phyloP scores from a whole-genome alignment of 148 eudicot species.

The Camellia lanceoleosa region DNA sequence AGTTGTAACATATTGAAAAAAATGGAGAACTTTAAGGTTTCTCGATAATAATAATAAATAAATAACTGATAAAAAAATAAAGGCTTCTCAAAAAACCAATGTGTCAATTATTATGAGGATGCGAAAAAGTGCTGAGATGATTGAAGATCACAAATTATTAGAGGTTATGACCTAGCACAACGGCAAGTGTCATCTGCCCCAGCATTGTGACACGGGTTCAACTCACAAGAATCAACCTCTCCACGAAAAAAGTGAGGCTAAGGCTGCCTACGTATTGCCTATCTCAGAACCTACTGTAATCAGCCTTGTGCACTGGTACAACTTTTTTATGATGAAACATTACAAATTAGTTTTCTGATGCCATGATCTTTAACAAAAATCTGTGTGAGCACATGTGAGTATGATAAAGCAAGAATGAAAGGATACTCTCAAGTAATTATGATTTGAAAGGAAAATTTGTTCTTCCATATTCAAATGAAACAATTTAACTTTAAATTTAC shows the following conservation, averaged over 20 bases:
- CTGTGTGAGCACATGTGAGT: neutral
- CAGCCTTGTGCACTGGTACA: neutral
- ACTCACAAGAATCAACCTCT: too few relatives aligned
- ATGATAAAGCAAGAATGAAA: neutral
- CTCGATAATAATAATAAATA: too few relatives aligned
- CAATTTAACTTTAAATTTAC: neutral
- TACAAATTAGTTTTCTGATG: neutral
- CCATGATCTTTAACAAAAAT: neutral
- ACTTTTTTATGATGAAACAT: neutral
- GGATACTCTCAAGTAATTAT: neutral
- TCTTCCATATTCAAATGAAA: neutral
- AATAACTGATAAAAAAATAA: too few relatives aligned
- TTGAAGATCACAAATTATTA: neutral
- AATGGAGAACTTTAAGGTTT: neutral
- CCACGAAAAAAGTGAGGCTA: neutral
- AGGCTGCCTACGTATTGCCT: neutral
- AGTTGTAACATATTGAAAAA: conserved; percentile 7
- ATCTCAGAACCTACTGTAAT: neutral
- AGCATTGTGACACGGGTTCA: neutral
- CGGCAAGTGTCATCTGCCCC: neutral
- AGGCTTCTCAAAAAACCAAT: neutral
- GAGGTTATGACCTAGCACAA: neutral
- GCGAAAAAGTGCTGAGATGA: neutral
- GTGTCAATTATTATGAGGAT: neutral
- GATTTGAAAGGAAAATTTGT: neutral